These are phyloP conservation scores for Verbascum thapsus DNA, from an alignment of 257 asterid genomes.

Conservation along the genomic window DNA sequence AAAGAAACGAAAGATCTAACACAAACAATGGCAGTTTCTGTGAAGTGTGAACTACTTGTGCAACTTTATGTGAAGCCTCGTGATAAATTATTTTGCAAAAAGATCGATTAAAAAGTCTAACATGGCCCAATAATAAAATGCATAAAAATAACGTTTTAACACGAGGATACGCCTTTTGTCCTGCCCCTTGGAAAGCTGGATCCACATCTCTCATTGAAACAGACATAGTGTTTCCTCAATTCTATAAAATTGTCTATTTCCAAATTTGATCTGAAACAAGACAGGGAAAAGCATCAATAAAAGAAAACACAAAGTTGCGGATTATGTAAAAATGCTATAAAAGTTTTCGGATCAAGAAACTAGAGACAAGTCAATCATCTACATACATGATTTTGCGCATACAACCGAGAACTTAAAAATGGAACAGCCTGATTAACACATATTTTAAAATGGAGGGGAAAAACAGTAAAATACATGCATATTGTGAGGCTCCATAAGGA, in stretches of 20 bases:
- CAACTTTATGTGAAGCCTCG: slow-evolving; percentile 8
- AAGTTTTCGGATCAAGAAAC: slow-evolving; percentile 11
- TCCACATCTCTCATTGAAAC: slow-evolving; percentile 91
- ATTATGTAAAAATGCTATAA: not conserved
- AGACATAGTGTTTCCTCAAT: slow-evolving; percentile 58
- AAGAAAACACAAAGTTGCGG: slow-evolving; percentile 1
- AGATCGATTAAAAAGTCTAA: slow-evolving; percentile 2
- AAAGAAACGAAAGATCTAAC: slow-evolving; percentile 14
- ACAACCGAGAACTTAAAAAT: slow-evolving; percentile 1
- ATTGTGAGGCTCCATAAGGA: not conserved
- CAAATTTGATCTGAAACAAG: slow-evolving; percentile 44
- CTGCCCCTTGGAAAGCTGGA: slow-evolving; percentile 95
- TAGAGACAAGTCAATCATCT: slow-evolving; percentile 12
- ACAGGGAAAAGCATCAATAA: slow-evolving; percentile 6
- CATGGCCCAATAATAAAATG: slow-evolving; percentile 8
- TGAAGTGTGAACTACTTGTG: not conserved
- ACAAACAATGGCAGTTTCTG: slow-evolving; percentile 1
- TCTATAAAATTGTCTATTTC: slow-evolving; percentile 17
- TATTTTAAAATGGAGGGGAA: not conserved
- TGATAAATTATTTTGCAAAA: slow-evolving; percentile 14
- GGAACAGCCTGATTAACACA: slow-evolving; percentile 17
- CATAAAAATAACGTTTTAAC: slow-evolving; percentile 4
- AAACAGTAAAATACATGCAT: slow-evolving; percentile 2
- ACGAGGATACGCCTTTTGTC: slow-evolving; percentile 95
- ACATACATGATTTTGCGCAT: slow-evolving; percentile 4